Base-by-base conservation (phyloP, 768 basidiomycete species). In the Naganishia kalamii region DNA sequence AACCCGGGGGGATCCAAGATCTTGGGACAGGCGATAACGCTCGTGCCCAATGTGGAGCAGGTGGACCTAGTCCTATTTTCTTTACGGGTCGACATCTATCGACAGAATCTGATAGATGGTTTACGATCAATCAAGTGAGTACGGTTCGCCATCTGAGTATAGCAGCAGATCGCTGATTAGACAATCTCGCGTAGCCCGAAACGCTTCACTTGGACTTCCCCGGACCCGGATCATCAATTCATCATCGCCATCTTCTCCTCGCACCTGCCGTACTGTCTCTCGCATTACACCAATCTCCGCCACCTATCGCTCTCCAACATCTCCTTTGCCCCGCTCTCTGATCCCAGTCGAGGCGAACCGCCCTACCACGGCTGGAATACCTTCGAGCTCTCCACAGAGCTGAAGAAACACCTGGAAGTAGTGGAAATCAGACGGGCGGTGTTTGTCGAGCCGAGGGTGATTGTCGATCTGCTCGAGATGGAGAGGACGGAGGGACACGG, bases 161-260 rank as follows among this genome's bases (percentile, higher is more conserved):
- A 4, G 23, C 23, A 30, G 46, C 4, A 30, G 27, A 29, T 4
- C 48, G 4, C 4, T 49, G 48, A 49, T 49, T 11, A 4, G 12
- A 48, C 47, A 49, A 10, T 10, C 8, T n/a, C 11, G 23, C 29
- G 13, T 29, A 64, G 63, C 23, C 63, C 63, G 2, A 40, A n/a
- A 23, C 21, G 44, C 23, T 64, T 64, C 50, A 41, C 63, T 4
- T 64, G 63, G 63, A 35, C 51, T 21, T 64, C 63, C 7, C 63
- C 63, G 4, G 63, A 64, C 50, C 63, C 63, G 25, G 40, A 47
- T 21, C 63, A 64, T 23, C 63, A 64, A 35, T 64, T 64, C 51
- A 64, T 50, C 19, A 64, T 64, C 50, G 63, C 63, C 49, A 64
- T 51, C 23, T 64, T 64, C 41, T 64, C 63, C 27, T 41, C 63